phyloP scores from a whole-genome alignment of 1,284 basidiomycete genomes.

The Porodaedalea pini region DNA sequence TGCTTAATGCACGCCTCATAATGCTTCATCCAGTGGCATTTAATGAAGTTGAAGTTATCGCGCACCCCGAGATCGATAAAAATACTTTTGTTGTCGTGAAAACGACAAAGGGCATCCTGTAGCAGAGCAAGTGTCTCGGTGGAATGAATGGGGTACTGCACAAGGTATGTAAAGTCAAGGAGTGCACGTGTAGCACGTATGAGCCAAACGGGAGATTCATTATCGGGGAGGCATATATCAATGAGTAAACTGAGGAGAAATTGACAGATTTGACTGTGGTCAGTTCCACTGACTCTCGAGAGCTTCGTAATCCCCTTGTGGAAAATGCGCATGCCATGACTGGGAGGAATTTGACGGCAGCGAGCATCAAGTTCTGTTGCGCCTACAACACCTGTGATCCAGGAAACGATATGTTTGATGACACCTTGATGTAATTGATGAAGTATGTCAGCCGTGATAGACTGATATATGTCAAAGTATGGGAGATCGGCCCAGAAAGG shows the following conservation, averaged over 20 bases:
- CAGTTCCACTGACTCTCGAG: constrained; percentile 24
- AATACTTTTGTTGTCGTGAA: constrained; percentile 28
- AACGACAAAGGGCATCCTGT: constrained; percentile 23
- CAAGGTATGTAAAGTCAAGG: constrained; percentile 30
- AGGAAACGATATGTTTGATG: constrained; percentile 28
- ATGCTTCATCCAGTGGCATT: constrained; percentile 28
- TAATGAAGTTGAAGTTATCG: constrained; percentile 36
- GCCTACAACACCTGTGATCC: constrained; percentile 24
- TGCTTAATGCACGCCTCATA: constrained; percentile 30
- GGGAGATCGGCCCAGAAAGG: constrained; percentile 26
- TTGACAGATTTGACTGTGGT: constrained; percentile 26
- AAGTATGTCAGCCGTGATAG: constrained; percentile 32
- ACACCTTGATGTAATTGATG: constrained; percentile 34
- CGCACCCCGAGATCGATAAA: constrained; percentile 27
- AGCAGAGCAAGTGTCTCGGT: constrained; percentile 24
- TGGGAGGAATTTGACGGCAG: constrained; percentile 22
- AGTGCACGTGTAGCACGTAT: constrained; percentile 22
- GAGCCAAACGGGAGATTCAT: constrained; percentile 12
- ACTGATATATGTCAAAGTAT: constrained; percentile 24
- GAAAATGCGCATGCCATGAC: constrained; percentile 26
- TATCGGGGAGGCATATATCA: neutral
- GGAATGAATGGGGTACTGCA: constrained; percentile 27
- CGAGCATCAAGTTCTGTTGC: constrained; percentile 26
- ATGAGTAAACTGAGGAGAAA: constrained; percentile 25
- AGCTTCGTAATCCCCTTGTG: constrained; percentile 27